A percentile compares a stretch with the other conserved stretches of the same genome.
Conservation (phyloP, 495 filamentous ascomycete genomes). For the Penicillium riverlandense region DNA sequence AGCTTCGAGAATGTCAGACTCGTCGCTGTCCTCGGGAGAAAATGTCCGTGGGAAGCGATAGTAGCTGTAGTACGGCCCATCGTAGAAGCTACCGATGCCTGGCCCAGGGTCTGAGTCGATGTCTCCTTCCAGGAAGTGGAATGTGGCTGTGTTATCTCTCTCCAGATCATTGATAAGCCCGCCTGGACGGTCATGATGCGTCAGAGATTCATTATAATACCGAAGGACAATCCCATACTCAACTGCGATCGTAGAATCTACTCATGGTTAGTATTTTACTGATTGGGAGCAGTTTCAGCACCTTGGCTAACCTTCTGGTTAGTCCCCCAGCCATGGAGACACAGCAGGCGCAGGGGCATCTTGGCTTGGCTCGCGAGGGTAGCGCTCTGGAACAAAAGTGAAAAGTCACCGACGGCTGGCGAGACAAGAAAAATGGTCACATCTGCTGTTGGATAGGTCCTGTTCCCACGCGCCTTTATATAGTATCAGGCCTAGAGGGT, state of each 20-base stretch:
- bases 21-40: conserved; percentile 13
- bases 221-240: conserved; percentile 6
- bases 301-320: conserved; percentile 16
- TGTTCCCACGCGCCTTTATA: too few species aligned
- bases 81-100: conserved; percentile 25
- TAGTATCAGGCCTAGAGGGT: too few species aligned
- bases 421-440: not conserved
- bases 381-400: not conserved
- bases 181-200: conserved; percentile 3
- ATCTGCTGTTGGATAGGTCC: too few species aligned
- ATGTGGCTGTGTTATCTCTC: conserved; percentile 25
- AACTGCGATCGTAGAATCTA: conserved; percentile 24
- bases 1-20: conserved; percentile 17
- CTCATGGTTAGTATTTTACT: not conserved
- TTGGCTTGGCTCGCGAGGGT: not conserved
- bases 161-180: conserved; percentile 20
- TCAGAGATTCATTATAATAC: not conserved
- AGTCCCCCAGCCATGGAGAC: conserved; percentile 27
- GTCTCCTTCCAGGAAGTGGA: conserved; percentile 27
- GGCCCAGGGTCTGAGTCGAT: conserved; percentile 24
- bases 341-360: conserved; percentile 23
- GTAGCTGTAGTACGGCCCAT: conserved; percentile 30
- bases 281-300: not conserved
- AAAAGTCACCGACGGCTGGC: conserved; percentile 1
- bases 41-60: conserved; percentile 25